Percentiles rank a stretch among this genome's conserved stretches.
These are phyloP conservation scores for Naganishia randhawae DNA, from an alignment of 768 basidiomycete genomes.

Conservation along the genomic window DNA sequence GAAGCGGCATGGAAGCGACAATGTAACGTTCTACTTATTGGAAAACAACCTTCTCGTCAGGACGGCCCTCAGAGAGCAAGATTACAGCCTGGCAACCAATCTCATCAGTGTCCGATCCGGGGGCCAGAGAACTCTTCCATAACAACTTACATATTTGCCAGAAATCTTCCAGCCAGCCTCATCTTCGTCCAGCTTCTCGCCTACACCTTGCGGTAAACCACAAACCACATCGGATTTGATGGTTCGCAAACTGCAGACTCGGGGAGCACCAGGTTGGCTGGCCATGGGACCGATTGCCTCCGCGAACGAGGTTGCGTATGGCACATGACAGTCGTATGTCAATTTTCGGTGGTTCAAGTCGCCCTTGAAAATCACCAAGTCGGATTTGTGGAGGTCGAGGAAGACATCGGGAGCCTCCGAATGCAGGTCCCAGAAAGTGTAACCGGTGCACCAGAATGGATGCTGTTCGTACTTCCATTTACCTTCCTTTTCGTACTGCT, in stretches of 20 bases:
- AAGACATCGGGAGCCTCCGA: constrained; percentile 59
- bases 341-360: constrained; percentile 89
- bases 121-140: not conserved
- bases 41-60: constrained; percentile 81
- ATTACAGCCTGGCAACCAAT: constrained; percentile 62
- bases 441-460: constrained; percentile 69
- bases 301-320: constrained; percentile 71
- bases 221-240: constrained; percentile 96
- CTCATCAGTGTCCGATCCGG: constrained; percentile 5
- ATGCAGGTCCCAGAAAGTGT: constrained; percentile 62
- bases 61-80: constrained; percentile 78
- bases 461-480: constrained; percentile 60
- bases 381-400: constrained; percentile 80
- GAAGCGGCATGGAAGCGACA: not conserved
- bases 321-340: constrained; percentile 52
- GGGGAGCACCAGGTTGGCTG: constrained; percentile 78
- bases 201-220: constrained; percentile 54
- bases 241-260: constrained; percentile 78
- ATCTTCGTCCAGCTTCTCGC: constrained; percentile 72
- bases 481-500: constrained; percentile 88
- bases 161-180: constrained; percentile 97
- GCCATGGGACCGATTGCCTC: constrained; percentile 90
- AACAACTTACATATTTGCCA: constrained; percentile 72
- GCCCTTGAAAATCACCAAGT: constrained; percentile 90
- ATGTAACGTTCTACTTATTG: not conserved